These are phyloP conservation scores for Passalora sequoiae DNA, from an alignment of 2,329 filamentous ascomycete genomes.

Conservation along the genomic window DNA sequence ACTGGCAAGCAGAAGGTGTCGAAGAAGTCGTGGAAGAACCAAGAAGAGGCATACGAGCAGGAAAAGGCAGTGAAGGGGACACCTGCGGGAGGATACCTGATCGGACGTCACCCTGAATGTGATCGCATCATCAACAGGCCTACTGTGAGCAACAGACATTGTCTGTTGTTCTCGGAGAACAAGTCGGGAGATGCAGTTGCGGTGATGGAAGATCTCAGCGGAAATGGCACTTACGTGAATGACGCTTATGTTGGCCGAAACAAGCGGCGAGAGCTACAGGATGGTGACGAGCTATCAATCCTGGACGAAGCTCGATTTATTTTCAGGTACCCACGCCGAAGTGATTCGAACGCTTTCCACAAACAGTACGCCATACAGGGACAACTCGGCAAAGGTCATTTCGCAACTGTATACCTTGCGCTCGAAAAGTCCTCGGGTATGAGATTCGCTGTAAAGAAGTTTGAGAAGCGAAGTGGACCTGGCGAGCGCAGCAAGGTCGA, in stretches of 20 bases:
- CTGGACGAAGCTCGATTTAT: constrained; percentile 80
- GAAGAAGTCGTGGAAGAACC: constrained; percentile 52
- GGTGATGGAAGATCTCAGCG: constrained; percentile 86
- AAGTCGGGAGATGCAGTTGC: constrained; percentile 57
- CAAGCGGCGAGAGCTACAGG: constrained; percentile 78
- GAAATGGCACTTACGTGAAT: constrained; percentile 95
- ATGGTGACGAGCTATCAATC: constrained; percentile 86
- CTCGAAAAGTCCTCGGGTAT: constrained; percentile 78
- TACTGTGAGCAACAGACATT: constrained; percentile 83
- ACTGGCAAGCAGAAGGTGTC: constrained; percentile 43
- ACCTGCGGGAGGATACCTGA: constrained; percentile 76
- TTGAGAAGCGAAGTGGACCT: constrained; percentile 76
- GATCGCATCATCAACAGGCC: constrained; percentile 65
- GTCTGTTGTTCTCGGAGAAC: constrained; percentile 61
- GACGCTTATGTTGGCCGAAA: constrained; percentile 87
- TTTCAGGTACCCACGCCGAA: constrained; percentile 78
- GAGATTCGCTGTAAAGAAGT: constrained; percentile 88
- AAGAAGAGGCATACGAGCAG: constrained; percentile 59
- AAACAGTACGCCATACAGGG: constrained; percentile 82
- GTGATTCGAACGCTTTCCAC: constrained; percentile 67
- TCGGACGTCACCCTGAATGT: constrained; percentile 90
- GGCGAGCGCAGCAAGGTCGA: constrained; percentile 81
- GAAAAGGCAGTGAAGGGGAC: constrained; percentile 47
- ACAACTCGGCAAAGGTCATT: constrained; percentile 89
- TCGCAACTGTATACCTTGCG: constrained; percentile 87